Conservation (phyloP, 495 filamentous ascomycete species). For the Lasiosphaeria hispida region DNA sequence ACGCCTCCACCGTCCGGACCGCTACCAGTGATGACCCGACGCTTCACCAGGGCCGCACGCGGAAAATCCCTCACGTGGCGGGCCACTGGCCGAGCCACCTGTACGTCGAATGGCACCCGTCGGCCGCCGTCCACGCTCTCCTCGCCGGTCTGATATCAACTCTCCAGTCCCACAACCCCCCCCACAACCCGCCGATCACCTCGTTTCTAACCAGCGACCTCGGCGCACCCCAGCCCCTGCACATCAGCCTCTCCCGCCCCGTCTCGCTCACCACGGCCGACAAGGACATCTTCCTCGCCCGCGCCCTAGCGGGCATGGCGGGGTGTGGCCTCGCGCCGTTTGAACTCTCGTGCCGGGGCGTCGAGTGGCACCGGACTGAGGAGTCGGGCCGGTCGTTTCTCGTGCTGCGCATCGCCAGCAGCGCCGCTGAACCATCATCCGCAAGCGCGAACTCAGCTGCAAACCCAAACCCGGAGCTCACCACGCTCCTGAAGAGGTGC, state of each 20-base stretch:
- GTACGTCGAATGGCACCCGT: conserved; percentile 88
- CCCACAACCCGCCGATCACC: conserved; percentile 43
- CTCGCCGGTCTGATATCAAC: conserved; percentile 53
- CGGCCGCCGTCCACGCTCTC: conserved; percentile 50
- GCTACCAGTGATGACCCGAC: conserved; percentile 77
- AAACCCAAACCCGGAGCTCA: conserved; percentile 52
- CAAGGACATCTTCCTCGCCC: conserved; percentile 59
- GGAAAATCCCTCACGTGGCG: conserved; percentile 77
- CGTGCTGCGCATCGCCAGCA: conserved; percentile 56
- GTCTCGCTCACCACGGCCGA: conserved; percentile 64
- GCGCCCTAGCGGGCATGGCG: conserved; percentile 32
- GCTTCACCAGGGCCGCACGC: conserved; percentile 79
- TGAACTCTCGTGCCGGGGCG: conserved; percentile 23
- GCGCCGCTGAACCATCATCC: conserved; percentile 15
- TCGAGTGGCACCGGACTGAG: conserved; percentile 46
- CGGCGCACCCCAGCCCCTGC: conserved; percentile 74
- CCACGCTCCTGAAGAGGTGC: conserved; percentile 58
- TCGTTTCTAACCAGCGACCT: conserved; percentile 69
- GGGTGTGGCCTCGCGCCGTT: conserved; percentile 36
- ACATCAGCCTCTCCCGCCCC: conserved; percentile 83
- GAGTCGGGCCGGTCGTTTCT: conserved; percentile 84
- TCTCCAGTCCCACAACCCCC: conserved; percentile 24
- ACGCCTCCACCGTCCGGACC: conserved; percentile 72
- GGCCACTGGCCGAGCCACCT: conserved; percentile 93
- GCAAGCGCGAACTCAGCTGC: conserved; percentile 7